Conservation (phyloP, 495 filamentous ascomycete genomes). For the Neurospora intermedia region DNA sequence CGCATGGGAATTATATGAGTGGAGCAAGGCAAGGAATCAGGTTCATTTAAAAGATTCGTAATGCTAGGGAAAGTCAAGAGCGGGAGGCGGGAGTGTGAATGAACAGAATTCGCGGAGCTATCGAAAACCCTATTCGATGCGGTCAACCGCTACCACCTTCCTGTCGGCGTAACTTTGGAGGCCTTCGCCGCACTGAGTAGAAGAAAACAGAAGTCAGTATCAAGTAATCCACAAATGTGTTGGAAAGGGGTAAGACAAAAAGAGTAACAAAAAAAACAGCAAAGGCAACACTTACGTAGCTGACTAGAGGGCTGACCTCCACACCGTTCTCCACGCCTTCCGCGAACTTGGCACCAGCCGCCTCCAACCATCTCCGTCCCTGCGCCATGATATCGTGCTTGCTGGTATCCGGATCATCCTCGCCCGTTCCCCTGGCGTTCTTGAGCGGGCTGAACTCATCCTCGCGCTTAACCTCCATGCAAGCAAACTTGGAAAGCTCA, state of each 20-base stretch:
- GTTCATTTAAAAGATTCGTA: neutral
- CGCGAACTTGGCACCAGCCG: conserved; percentile 64
- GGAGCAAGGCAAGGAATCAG: neutral
- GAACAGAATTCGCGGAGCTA: neutral
- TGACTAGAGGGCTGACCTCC: conserved; percentile 86
- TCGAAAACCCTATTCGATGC: neutral
- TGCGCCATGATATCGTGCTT: conserved; percentile 80
- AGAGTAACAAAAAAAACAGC: neutral
- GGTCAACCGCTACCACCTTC: neutral
- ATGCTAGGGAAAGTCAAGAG: neutral
- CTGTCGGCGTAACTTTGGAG: conserved; percentile 64
- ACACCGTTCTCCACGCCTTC: conserved; percentile 61
- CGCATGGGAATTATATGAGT: neutral
- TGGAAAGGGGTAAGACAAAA: neutral
- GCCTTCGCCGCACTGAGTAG: conserved; percentile 72
- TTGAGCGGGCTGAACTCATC: conserved; percentile 98
- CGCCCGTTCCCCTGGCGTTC: conserved; percentile 81
- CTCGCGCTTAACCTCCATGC: conserved; percentile 89
- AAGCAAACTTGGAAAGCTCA: conserved; percentile 79
- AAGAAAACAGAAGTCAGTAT: conserved; percentile 21
- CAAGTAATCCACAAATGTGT: neutral
- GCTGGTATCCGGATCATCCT: conserved; percentile 92
- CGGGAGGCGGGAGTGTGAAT: neutral
- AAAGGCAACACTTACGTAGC: conserved; percentile 64
- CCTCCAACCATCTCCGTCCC: conserved; percentile 73